phyloP scores from a whole-genome alignment of 169 alveolate species.

The Theileria orientalis region DNA sequence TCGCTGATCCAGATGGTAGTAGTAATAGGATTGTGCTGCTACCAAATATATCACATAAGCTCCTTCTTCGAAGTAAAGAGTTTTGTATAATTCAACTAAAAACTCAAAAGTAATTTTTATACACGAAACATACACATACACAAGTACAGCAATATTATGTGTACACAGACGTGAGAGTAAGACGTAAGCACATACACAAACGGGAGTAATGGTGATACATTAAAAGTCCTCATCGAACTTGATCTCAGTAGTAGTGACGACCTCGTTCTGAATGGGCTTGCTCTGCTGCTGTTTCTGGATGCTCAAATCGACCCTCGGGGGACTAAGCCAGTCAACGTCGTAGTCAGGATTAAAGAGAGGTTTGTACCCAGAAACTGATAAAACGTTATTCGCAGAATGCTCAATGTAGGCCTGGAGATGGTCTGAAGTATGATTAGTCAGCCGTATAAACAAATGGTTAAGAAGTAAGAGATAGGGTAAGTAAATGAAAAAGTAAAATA shows the following conservation, averaged over 20 bases:
- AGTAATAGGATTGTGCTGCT: slow-evolving; percentile 50
- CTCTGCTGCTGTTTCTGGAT: slow-evolving; percentile 7
- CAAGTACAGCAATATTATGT: neutral
- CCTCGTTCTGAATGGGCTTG: neutral
- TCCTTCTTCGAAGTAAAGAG: slow-evolving; percentile 66
- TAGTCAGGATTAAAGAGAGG: slow-evolving; percentile 19
- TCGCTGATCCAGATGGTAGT: slow-evolving; percentile 51
- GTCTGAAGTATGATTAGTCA: neutral
- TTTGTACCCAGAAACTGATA: slow-evolving; percentile 28
- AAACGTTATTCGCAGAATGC: slow-evolving; percentile 36
- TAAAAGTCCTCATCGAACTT: slow-evolving; percentile 62
- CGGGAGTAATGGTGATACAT: too few species aligned
- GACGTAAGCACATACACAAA: too few species aligned
- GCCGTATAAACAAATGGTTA: too few species aligned
- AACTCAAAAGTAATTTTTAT: neutral
- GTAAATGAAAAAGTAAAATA: too few species aligned
- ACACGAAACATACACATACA: neutral
- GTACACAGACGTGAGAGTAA: neutral
- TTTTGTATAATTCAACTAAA: slow-evolving; percentile 23
- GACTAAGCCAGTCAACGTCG: slow-evolving; percentile 47
- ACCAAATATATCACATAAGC: slow-evolving; percentile 63
- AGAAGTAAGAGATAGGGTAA: too few species aligned
- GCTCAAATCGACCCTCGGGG: slow-evolving; percentile 3
- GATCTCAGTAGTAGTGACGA: slow-evolving; percentile 16
- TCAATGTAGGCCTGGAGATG: slow-evolving; percentile 22